These are phyloP conservation scores for Eucalyptus marginata DNA, from an alignment of 345 rosid species.

Conservation along the genomic window DNA sequence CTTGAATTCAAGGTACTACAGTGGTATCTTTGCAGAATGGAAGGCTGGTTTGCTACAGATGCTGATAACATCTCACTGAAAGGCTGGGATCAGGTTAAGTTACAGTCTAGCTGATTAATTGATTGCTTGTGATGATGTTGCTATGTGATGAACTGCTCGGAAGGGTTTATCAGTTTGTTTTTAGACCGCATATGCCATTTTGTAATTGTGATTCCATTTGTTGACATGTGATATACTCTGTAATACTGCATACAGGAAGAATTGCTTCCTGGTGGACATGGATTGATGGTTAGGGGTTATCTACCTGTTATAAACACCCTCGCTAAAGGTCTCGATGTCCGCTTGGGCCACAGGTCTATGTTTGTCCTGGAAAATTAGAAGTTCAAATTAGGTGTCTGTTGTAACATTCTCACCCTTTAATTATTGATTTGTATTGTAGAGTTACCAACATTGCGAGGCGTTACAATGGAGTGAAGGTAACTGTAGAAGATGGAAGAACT, in stretches of 20 bases:
- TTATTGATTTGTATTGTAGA: constrained; percentile 17
- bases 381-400: neutral
- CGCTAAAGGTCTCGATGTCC: constrained; percentile 87
- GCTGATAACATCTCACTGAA: constrained; percentile 83
- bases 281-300: constrained; percentile 97
- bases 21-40: constrained; percentile 98
- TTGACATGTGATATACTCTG: neutral
- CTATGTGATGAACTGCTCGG: neutral
- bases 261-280: constrained; percentile 92
- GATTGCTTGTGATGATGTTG: neutral
- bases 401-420: neutral
- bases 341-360: constrained; percentile 63
- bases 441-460: constrained; percentile 63
- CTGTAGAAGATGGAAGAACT: constrained; percentile 55
- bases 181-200: neutral
- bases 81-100: constrained; percentile 79
- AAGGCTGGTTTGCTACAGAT: constrained; percentile 99
- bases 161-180: neutral
- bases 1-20: constrained; percentile 76
- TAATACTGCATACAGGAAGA: constrained; percentile 49
- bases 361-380: neutral
- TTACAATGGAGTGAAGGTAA: constrained; percentile 70
- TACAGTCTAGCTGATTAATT: neutral
- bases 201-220: neutral
- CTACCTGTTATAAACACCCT: constrained; percentile 91